Evolutionary conservation across 2,329 filamentous ascomycete species (phyloP).

Genomic region (Colletotrichum eremochloae): DNA sequence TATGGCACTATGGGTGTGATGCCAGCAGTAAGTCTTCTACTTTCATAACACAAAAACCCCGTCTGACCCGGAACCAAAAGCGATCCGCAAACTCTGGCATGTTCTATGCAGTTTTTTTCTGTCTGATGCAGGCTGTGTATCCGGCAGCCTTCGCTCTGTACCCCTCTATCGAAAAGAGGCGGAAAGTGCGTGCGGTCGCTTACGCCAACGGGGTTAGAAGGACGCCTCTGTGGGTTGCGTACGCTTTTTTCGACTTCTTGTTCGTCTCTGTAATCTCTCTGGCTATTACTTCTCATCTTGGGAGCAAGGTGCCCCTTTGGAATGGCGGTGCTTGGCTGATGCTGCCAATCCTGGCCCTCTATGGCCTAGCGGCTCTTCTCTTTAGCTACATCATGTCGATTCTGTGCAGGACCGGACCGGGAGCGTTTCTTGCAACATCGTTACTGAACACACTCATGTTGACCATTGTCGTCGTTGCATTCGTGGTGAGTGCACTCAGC

Average conservation of each 20-base stretch:
- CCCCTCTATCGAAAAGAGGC: conserved; percentile 10
- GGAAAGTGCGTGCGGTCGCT: conserved; percentile 1
- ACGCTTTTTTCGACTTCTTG: conserved; percentile 31
- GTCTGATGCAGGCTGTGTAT: conserved; percentile 7
- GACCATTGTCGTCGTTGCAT: neutral
- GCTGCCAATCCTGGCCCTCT: conserved; percentile 11
- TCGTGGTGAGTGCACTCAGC: neutral
- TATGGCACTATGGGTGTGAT: conserved; percentile 5
- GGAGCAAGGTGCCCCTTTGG: conserved; percentile 4
- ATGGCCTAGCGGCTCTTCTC: conserved; percentile 7
- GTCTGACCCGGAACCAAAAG: neutral
- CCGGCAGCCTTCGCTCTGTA: conserved; percentile 9
- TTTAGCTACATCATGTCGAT: conserved; percentile 9
- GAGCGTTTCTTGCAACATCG: neutral
- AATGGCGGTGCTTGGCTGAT: conserved; percentile 1
- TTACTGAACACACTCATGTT: neutral
- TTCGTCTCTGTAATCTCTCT: conserved; percentile 12
- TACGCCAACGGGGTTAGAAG: conserved; percentile 16
- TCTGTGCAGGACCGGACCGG: conserved; percentile 3
- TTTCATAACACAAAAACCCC: neutral
- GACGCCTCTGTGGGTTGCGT: conserved; percentile 6
- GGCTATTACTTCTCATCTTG: neutral
- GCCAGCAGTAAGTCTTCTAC: neutral
- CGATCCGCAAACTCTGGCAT: neutral
- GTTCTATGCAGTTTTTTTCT: neutral